Conservation (phyloP, 2,329 filamentous ascomycete genomes). For the Epichloe sibirici region DNA sequence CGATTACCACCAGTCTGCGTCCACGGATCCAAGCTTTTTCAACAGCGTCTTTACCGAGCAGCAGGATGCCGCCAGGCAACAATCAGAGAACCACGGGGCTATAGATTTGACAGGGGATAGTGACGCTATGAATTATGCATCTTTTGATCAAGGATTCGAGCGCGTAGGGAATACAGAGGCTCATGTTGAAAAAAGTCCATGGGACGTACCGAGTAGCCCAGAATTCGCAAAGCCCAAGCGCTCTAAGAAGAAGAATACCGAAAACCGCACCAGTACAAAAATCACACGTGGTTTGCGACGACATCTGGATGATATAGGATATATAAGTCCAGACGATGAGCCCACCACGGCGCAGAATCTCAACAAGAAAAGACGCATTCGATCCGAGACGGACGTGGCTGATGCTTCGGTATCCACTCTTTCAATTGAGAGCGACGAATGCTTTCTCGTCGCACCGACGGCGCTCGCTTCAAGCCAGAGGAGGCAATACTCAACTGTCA, state of each 20-base stretch:
- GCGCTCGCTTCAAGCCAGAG: slow-evolving; percentile 25
- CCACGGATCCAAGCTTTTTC: slow-evolving; percentile 37
- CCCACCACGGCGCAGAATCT: not conserved
- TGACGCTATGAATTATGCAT: not conserved
- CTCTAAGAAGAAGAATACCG: not conserved
- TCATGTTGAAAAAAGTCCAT: slow-evolving; percentile 20
- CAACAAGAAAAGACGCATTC: not conserved
- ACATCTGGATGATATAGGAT: slow-evolving; percentile 9
- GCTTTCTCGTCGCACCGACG: slow-evolving; percentile 22
- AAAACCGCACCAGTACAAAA: slow-evolving; percentile 6
- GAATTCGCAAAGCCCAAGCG: slow-evolving; percentile 9
- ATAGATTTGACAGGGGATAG: not conserved
- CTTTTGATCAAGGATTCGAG: slow-evolving; percentile 8
- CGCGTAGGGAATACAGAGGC: not conserved
- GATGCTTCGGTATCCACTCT: slow-evolving; percentile 6
- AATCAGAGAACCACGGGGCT: not conserved
- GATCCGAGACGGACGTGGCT: slow-evolving; percentile 1
- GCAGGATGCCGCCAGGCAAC: slow-evolving; percentile 18
- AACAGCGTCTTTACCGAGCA: slow-evolving; percentile 35
- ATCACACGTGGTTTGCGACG: slow-evolving; percentile 9
- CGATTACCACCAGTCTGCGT: slow-evolving; percentile 22
- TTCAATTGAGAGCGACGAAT: slow-evolving; percentile 15
- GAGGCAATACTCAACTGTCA: slow-evolving; percentile 21
- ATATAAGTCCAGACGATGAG: slow-evolving; percentile 9
- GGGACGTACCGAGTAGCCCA: slow-evolving; percentile 34